Evolutionary conservation across 768 basidiomycete species (phyloP), one percentile per base, ranked within the genome.

Genomic region (Collybia mongolica): DNA sequence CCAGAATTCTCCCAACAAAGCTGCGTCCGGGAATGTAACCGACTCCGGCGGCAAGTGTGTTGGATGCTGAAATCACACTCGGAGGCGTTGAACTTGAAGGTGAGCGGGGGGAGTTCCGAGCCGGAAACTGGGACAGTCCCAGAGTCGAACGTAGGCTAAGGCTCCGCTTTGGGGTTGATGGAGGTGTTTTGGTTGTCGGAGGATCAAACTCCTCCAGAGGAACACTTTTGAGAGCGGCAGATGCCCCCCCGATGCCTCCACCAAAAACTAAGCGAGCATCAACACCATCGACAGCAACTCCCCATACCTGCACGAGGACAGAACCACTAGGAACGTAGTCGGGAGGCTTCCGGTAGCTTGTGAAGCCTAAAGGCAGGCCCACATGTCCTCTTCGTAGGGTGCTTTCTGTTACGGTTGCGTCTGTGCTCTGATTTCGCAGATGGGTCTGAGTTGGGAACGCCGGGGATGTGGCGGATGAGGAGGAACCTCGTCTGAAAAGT

Each of bases 11-110:
- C 4, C 94, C 94, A 6, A 92, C 86, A 63, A 97, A 90, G 54
- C 88, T 88, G 39, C 93, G 75, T 0, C 93, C 94, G 18, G 94
- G 93, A 2, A 95, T 82, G 69, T 85, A 92, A 4, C 90, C 90
- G 6, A 81, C 80, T n/a, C 72, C 70, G 39, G 51, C 54, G 43
- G 61, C 39, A 28, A 60, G 44, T 44, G 56, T 51, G 46, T 54
- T 41, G 38, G 45, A 39, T 26, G 41, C 40, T 15, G 36, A 11
- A 15, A 42, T 11, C 29, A 50, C 15, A 18, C 39, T 39, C 28
- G 49, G 32, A 7, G 37, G 20, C 28, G 47, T 24, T 26, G 17
- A 26, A 24, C 19, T 39, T 36, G 1, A 44, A 15, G 38, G 19
- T 35, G 1, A 14, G 11, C 5, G 23, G 11, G 35, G 56, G 51